Percentiles rank a stretch among this genome's conserved stretches.
These are phyloP conservation scores for Trichomonascaceae sp. DNA, from an alignment of 1,139 yeast species.

Conservation along the genomic window DNA sequence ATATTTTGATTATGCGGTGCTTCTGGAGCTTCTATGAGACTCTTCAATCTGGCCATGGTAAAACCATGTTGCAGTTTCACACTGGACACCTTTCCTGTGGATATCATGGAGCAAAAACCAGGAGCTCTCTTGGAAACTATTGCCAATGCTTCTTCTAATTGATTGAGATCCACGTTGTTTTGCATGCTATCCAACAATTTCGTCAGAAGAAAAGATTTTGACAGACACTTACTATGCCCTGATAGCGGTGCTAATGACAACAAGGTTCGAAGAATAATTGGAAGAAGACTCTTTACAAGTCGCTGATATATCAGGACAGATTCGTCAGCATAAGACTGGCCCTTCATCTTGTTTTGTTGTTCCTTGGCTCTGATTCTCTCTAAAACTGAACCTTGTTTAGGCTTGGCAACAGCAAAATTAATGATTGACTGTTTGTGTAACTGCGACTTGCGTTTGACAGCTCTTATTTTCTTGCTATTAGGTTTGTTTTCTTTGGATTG, in stretches of 20 bases:
- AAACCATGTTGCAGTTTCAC: constrained; percentile 3
- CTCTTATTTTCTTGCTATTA: constrained; percentile 6
- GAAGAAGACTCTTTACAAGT: constrained; percentile 25
- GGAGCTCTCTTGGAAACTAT: constrained; percentile 1
- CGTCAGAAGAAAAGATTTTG: constrained; percentile 16
- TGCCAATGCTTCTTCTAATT: constrained; percentile 4
- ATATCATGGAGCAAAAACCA: constrained; percentile 4
- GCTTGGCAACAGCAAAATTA: constrained; percentile 1
- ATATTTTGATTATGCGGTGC: not conserved
- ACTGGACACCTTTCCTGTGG: constrained; percentile 1
- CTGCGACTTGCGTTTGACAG: constrained; percentile 5
- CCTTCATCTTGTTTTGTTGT: constrained; percentile 13
- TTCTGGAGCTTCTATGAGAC: not conserved
- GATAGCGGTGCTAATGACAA: constrained; percentile 13
- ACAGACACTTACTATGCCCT: constrained; percentile 9
- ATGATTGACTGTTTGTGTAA: constrained; percentile 14
- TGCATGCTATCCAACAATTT: constrained; percentile 18
- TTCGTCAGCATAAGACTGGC: constrained; percentile 11
- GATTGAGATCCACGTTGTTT: not conserved
- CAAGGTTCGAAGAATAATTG: constrained; percentile 19
- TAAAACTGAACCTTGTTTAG: constrained; percentile 22
- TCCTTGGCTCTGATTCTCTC: constrained; percentile 33
- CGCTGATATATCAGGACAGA: constrained; percentile 13
- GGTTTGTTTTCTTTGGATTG: constrained; percentile 3
- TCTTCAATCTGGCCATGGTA: not conserved